These are phyloP conservation scores for Pseudocercospora pini-densiflorae DNA, from an alignment of 2,329 filamentous ascomycete species.

Conservation along the genomic window DNA sequence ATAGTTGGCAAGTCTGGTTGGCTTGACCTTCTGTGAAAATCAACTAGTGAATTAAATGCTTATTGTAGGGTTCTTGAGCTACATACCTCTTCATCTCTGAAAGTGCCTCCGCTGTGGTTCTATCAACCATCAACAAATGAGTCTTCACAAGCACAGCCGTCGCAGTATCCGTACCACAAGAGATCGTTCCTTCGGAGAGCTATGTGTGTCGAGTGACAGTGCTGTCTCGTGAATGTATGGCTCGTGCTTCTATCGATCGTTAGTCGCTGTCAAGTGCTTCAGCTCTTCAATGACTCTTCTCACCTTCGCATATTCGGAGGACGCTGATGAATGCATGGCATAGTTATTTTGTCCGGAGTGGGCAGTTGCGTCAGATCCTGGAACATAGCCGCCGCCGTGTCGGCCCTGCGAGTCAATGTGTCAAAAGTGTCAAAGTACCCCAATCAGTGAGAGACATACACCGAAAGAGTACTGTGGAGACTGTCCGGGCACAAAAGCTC, in stretches of 20 bases:
- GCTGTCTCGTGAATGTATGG: slow-evolving; percentile 3
- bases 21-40: background rate
- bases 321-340: background rate
- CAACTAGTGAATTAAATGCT: background rate
- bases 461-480: background rate
- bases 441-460: background rate
- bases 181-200: slow-evolving; percentile 3
- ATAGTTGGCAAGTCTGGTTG: slow-evolving; percentile 13
- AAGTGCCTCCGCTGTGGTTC: background rate
- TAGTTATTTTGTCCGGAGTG: background rate
- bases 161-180: slow-evolving; percentile 14
- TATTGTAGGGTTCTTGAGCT: background rate
- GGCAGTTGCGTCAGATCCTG: background rate
- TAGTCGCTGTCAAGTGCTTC: no score
- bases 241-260: background rate
- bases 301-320: background rate
- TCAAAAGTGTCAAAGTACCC: background rate
- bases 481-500: slow-evolving; percentile 11
- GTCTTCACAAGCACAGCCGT: slow-evolving; percentile 7
- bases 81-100: slow-evolving; percentile 3
- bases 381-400: slow-evolving; percentile 4
- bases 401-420: background rate
- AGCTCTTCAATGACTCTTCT: background rate
- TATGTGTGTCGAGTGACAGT: background rate
- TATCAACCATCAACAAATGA: slow-evolving; percentile 4